A percentile compares a stretch with the other conserved stretches of the same genome.
These are phyloP conservation scores for Inonotus obliquus DNA, from an alignment of 1,284 basidiomycete genomes.

Conservation along the genomic window DNA sequence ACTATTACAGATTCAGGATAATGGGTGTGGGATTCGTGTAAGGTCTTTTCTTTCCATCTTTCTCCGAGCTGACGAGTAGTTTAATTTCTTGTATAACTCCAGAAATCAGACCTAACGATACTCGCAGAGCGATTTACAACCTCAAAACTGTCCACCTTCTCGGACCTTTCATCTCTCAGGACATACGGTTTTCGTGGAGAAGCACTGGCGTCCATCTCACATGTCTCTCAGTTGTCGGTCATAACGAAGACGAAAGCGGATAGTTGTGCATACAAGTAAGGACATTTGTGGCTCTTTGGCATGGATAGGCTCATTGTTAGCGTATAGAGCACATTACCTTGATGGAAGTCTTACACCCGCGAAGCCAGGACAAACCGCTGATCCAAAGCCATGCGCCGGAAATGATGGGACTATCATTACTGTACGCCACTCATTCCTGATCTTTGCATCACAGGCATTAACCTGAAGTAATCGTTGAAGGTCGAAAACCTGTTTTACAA, in stretches of 20 bases:
- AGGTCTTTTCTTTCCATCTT: conserved; percentile 22
- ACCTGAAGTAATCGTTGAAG: conserved; percentile 36
- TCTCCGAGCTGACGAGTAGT: background rate
- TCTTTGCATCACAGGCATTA: background rate
- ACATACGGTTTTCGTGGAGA: conserved; percentile 99
- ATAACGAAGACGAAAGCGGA: conserved; percentile 84
- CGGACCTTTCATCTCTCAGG: conserved; percentile 79
- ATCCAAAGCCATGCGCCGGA: conserved; percentile 88
- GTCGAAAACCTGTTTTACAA: conserved; percentile 97
- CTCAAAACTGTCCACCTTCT: conserved; percentile 85
- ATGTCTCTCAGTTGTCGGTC: conserved; percentile 87
- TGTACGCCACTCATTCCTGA: conserved; percentile 38
- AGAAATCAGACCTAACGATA: conserved; percentile 77
- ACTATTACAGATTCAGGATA: conserved; percentile 93
- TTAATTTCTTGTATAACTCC: conserved; percentile 16
- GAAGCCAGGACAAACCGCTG: conserved; percentile 62
- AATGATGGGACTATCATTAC: conserved; percentile 92
- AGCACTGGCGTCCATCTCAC: conserved; percentile 94
- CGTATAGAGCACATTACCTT: conserved; percentile 67
- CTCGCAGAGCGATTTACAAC: conserved; percentile 96
- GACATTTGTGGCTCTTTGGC: conserved; percentile 27
- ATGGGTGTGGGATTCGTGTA: conserved; percentile 91
- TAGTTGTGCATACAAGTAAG: conserved; percentile 84
- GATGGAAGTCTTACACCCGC: conserved; percentile 70
- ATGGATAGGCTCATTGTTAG: background rate